Evolutionary conservation across 345 rosid genomes (phyloP), one percentile per base, ranked within the genome.

Genomic region (Raphanus raphanistrum): DNA sequence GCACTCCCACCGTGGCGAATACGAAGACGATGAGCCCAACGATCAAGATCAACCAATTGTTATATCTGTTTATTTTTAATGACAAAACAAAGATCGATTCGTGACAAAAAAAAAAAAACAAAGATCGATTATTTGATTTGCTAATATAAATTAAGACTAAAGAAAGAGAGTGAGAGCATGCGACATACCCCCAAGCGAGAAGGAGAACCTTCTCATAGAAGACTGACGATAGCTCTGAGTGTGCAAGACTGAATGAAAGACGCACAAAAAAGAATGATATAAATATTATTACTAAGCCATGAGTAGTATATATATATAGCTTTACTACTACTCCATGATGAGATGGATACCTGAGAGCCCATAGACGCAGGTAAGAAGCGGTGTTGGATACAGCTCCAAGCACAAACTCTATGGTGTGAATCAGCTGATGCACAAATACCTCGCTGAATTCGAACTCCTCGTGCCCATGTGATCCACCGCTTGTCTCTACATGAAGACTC

Each of bases 311-410:
- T 5, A 5, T 3, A 62, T 6, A 31, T 6, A n/a, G 21, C 11
- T 21, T 62, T 32, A 21, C 25, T 63, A 32, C 26, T 63, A 32
- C 12, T 63, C 26, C 3, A 59, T 11, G 25, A 35, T 35, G 67
- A 32, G 41, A 64, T 79, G n/a, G 28, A 65, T 79, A 96, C 99
- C 98, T 96, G 76, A 96, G 92, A 17, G 98, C 96, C 99, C 99
- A 93, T 63, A 90, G 77, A 50, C 98, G 93, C 69, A 96, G 98
- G 82, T 93, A 91, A 2, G 98, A 96, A 66, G 99, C 99, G 11
- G 98, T 96, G 84, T 96, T 96, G 61, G 99, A 96, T 70, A 93
- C 98, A 58, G 98, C 97, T 76, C 99, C 98, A 41, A 96, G 98
- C 43, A 93, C 98, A 83, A 93, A 96, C 80, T 96, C 98, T 54